These are phyloP conservation scores for Tulasnella calospora DNA, from an alignment of 768 basidiomycete genomes.

Conservation along the genomic window DNA sequence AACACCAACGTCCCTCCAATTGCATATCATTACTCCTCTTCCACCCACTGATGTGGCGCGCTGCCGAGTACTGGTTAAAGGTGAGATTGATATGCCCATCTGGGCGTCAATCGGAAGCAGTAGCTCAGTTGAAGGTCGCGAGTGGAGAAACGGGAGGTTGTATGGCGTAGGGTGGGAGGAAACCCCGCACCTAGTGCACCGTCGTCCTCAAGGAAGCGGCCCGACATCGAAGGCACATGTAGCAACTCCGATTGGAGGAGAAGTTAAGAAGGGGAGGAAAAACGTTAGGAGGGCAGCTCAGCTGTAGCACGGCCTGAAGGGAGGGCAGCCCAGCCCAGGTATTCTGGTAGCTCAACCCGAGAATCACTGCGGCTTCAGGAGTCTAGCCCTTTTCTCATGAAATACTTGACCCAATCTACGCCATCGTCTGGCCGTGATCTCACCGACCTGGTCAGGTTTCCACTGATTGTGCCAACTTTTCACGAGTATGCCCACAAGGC, in stretches of 20 bases:
- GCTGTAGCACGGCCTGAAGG: neutral
- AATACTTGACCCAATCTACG: too few species aligned
- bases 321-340: neutral
- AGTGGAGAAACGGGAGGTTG: slow-evolving; percentile 30
- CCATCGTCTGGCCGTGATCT: too few species aligned
- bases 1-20: slow-evolving; percentile 29
- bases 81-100: slow-evolving; percentile 81
- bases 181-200: slow-evolving; percentile 63
- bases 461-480: too few species aligned
- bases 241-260: slow-evolving; percentile 51
- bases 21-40: slow-evolving; percentile 81
- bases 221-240: neutral
- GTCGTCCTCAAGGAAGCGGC: slow-evolving; percentile 64
- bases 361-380: neutral
- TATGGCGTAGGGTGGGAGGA: slow-evolving; percentile 48
- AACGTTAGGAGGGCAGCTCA: slow-evolving; percentile 85
- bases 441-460: too few species aligned
- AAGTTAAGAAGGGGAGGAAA: slow-evolving; percentile 66
- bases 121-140: slow-evolving; percentile 46
- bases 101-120: slow-evolving; percentile 80
- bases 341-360: neutral
- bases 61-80: slow-evolving; percentile 59
- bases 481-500: too few species aligned
- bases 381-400: neutral
- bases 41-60: slow-evolving; percentile 46